Evolutionary conservation across 2,329 filamentous ascomycete species (phyloP), one percentile per base, ranked within the genome.

Genomic region (Hymenoscyphus scutula): DNA sequence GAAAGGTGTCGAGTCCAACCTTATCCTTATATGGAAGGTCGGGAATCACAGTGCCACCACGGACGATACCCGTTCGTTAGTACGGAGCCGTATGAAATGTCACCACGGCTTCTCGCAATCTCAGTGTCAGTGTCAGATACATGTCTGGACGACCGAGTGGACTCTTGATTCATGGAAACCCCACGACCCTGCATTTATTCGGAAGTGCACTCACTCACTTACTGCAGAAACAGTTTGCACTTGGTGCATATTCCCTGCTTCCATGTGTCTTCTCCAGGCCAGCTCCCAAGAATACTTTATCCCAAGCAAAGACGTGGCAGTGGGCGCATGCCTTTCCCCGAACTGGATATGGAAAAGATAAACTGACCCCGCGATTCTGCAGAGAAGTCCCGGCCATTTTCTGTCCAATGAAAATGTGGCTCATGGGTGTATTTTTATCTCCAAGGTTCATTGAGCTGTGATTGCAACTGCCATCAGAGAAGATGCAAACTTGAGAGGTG

Each of bases 1-100:
- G 13, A 29, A 25, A 23, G 10, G 11, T 25, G 45, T 13, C 8
- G 19, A 51, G 19, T 23, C 45, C 45, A 51, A 51, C 45, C 45
- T 51, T 51, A 51, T 51, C 45, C 45, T 51, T 51, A 51, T 51
- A 51, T 51, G 45, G 45, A 51, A 51, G 45, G 45, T 51, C 45
- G 45, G 45, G 45, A 51, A 51, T 23, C n/a, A 51, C 45, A 51
- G 45, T 51, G 25, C 45, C 19, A 25, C 45, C 23, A 23, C 19
- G 45, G 45, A 45, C 45, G 45, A 23, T 23, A 51, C 34, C 34
- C 34, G 34, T 37, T n/a, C 45, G 45, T 51, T 51, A 23, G 45
- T 13, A 51, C 19, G 19, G n/a, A 48, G 45, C 34, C 34, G 34
- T 37, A 37, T 37, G 34, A 51, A 23, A 51, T 51, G 45, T 23